Evolutionary conservation across 2,329 filamentous ascomycete genomes (phyloP).

Genomic region (Bipolaris gigantea): DNA sequence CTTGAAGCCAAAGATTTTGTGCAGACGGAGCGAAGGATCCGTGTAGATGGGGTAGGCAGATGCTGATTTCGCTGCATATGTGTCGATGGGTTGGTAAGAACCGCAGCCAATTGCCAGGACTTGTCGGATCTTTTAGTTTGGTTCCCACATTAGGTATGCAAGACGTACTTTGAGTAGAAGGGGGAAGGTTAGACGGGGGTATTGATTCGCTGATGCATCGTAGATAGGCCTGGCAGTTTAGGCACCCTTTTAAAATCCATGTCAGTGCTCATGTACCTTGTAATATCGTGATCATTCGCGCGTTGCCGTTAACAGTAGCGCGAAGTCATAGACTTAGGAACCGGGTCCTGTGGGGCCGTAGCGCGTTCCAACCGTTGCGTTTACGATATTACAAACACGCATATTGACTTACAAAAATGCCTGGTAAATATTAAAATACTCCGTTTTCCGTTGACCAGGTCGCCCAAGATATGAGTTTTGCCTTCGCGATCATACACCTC

Average conservation of each 20-base stretch:
- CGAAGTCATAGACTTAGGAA: no score
- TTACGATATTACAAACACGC: not conserved
- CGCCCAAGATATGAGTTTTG: constrained; percentile 14
- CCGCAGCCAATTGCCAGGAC: constrained; percentile 27
- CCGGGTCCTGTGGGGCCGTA: not conserved
- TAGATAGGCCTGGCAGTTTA: constrained; percentile 32
- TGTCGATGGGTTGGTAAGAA: constrained; percentile 30
- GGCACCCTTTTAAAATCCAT: constrained; percentile 18
- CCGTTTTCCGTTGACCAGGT: constrained; percentile 19
- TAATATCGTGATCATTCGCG: not conserved
- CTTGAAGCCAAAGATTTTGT: constrained; percentile 28
- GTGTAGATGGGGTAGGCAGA: constrained; percentile 30
- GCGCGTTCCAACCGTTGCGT: not conserved
- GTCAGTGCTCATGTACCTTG: not conserved
- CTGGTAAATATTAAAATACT: constrained; percentile 25
- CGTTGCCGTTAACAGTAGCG: not conserved
- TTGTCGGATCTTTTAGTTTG: not conserved
- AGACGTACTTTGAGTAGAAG: constrained; percentile 23
- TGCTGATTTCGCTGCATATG: constrained; percentile 17
- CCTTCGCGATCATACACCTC: constrained; percentile 25
- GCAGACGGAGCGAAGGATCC: constrained; percentile 23
- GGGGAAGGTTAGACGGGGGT: constrained; percentile 22
- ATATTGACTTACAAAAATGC: constrained; percentile 24
- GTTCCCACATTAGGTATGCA: not conserved
- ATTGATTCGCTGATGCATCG: constrained; percentile 22